A percentile compares a stretch with the other conserved stretches of the same genome.
These are phyloP conservation scores for Helminthosporium solani DNA, from an alignment of 2,329 filamentous ascomycete species.

Conservation along the genomic window DNA sequence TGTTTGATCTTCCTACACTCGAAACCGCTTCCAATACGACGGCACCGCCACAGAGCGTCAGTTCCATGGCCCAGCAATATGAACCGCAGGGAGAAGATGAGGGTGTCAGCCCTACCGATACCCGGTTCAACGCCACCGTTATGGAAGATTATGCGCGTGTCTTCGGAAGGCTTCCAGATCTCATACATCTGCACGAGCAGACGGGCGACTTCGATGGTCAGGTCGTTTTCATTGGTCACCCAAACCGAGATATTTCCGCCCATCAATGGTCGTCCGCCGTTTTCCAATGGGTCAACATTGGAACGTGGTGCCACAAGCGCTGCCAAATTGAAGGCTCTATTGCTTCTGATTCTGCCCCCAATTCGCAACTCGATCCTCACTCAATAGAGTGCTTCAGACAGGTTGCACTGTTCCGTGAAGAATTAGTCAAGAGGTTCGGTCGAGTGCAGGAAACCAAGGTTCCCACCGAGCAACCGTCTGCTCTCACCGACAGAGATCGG, in stretches of 20 bases:
- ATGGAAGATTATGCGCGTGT: conserved; percentile 31
- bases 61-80: background rate
- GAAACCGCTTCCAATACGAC: background rate
- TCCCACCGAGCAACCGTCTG: conserved; percentile 1
- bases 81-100: background rate
- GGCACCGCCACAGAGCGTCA: background rate
- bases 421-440: conserved; percentile 11
- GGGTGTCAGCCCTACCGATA: conserved; percentile 11
- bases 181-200: conserved; percentile 39
- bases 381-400: conserved; percentile 47
- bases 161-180: conserved; percentile 48
- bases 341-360: conserved; percentile 44
- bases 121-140: background rate
- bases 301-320: conserved; percentile 45
- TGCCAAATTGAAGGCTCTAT: conserved; percentile 48
- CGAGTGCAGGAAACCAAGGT: conserved; percentile 10
- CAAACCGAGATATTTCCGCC: conserved; percentile 50
- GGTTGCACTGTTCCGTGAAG: conserved; percentile 43
- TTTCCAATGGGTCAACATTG: conserved; percentile 49
- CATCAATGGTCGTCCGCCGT: conserved; percentile 47
- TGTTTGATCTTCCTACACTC: background rate
- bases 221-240: conserved; percentile 49
- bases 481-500: background rate
- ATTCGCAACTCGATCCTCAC: conserved; percentile 36
- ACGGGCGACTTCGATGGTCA: conserved; percentile 42